Percentiles rank a stretch among this genome's conserved stretches.
Evolutionary conservation across 495 filamentous ascomycete species (phyloP).

Genomic region (Bombardia bombarda): DNA sequence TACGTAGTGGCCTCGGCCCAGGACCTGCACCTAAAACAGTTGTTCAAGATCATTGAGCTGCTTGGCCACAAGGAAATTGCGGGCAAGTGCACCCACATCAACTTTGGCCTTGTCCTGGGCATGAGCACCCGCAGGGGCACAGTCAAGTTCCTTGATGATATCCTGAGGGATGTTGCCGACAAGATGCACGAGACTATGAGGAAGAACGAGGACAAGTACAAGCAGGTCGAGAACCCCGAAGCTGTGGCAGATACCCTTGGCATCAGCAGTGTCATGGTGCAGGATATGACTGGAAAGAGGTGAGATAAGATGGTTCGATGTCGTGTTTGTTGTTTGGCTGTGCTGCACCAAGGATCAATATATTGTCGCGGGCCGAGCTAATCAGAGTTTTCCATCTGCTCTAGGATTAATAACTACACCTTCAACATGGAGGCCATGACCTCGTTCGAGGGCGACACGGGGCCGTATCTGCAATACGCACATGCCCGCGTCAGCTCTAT

Average conservation of each 20-base stretch:
- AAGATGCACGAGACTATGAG: conserved; percentile 60
- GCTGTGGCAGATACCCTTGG: conserved; percentile 50
- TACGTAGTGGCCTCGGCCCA: conserved; percentile 57
- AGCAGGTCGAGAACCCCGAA: conserved; percentile 49
- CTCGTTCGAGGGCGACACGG: conserved; percentile 63
- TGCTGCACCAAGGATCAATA: neutral
- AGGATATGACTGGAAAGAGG: conserved; percentile 61
- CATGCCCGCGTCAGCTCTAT: conserved; percentile 59
- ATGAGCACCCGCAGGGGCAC: conserved; percentile 57
- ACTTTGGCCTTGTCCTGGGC: conserved; percentile 53
- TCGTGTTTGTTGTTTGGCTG: too few species aligned
- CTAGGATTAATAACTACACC: conserved; percentile 53
- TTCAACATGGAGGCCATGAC: conserved; percentile 61
- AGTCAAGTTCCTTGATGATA: conserved; percentile 51
- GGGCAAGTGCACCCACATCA: conserved; percentile 50
- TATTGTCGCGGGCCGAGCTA: neutral
- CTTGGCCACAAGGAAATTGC: conserved; percentile 53
- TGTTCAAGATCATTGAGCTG: conserved; percentile 58
- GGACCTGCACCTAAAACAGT: conserved; percentile 52
- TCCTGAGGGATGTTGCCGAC: conserved; percentile 52
- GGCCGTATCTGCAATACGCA: conserved; percentile 63
- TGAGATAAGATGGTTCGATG: too few species aligned
- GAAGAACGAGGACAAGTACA: conserved; percentile 52
- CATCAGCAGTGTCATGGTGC: conserved; percentile 56
- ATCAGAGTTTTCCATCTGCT: neutral